Evolutionary conservation across 116 monocot genomes (phyloP).

Genomic region (Papilionanthe hybrid): DNA sequence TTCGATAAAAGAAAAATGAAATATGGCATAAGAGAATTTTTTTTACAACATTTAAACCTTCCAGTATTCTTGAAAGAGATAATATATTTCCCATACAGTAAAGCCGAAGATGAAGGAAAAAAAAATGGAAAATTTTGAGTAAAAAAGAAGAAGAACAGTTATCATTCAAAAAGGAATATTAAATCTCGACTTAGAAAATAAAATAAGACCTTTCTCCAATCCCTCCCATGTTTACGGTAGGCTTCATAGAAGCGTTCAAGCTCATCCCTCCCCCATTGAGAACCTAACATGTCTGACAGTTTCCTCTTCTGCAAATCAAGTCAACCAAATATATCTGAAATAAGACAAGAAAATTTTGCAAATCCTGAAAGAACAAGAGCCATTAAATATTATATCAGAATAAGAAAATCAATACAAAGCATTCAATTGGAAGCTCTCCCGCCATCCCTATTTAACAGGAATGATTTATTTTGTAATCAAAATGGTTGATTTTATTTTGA

Average conservation of each 20-base stretch:
- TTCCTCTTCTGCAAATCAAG: constrained; percentile 68
- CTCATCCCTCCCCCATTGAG: constrained; percentile 91
- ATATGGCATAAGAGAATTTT: neutral
- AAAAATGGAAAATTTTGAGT: neutral
- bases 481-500: constrained; percentile 2
- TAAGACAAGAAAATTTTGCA: constrained; percentile 3
- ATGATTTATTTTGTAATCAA: neutral
- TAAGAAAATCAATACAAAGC: neutral
- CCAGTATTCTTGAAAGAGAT: neutral
- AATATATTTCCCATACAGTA: neutral
- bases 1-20: neutral
- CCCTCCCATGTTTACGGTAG: constrained; percentile 80
- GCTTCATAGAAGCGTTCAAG: constrained; percentile 85
- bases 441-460: neutral
- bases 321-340: neutral
- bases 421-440: neutral
- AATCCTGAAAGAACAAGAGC: neutral
- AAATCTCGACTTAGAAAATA: neutral
- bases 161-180: neutral
- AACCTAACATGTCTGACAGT: constrained; percentile 87
- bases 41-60: neutral
- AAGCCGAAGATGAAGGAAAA: neutral
- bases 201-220: constrained; percentile 85
- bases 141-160: neutral
- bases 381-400: neutral